Percentiles rank a stretch among this genome's conserved stretches.
Conservation (phyloP, 352 stramenopile genomes). For the Globisporangium abappressorium region DNA sequence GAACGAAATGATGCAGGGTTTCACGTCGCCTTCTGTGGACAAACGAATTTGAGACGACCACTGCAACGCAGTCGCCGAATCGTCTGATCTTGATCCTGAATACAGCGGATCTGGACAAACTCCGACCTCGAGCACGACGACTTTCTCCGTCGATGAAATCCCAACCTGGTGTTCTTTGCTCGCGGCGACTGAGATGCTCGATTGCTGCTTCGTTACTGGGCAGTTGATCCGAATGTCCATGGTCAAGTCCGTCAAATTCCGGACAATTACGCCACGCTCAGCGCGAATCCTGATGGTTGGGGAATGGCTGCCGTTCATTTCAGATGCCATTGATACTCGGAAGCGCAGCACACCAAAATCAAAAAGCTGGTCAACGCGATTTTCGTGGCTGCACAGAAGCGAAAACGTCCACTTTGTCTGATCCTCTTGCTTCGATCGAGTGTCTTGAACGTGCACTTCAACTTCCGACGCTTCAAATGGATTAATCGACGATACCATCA, state of each 20-base stretch:
- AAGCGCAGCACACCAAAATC: constrained; percentile 31
- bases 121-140: constrained; percentile 16
- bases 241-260: constrained; percentile 14
- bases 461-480: constrained; percentile 29
- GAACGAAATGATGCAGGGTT: constrained; percentile 19
- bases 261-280: constrained; percentile 18
- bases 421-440: background rate
- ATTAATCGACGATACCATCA: constrained; percentile 36
- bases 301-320: constrained; percentile 3
- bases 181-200: background rate
- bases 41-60: constrained; percentile 21
- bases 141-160: constrained; percentile 12
- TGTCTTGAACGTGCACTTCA: constrained; percentile 16
- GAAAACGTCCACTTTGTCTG: constrained; percentile 2
- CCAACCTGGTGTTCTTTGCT: constrained; percentile 12
- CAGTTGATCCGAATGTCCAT: constrained; percentile 12
- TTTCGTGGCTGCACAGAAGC: constrained; percentile 12
- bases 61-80: background rate
- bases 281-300: constrained; percentile 34
- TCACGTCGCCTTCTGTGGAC: constrained; percentile 14
- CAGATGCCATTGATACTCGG: constrained; percentile 14
- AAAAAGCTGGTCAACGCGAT: constrained; percentile 29
- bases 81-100: background rate
- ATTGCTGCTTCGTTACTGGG: constrained; percentile 7
- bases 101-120: background rate